These are phyloP conservation scores for Tinospora cordifolia DNA, from an alignment of 164 flowering plant genomes.

Conservation along the genomic window DNA sequence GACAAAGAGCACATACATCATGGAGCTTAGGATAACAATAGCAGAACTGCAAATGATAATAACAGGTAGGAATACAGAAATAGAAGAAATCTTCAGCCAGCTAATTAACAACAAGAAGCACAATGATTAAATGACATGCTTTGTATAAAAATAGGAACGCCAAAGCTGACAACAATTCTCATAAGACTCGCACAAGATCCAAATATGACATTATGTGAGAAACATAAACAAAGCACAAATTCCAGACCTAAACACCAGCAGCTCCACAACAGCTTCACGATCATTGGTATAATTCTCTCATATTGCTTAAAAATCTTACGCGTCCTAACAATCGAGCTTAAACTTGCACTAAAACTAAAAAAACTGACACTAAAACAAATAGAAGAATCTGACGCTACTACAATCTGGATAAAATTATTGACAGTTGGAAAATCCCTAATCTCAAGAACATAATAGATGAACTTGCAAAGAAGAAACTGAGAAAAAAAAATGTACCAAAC, in stretches of 20 bases:
- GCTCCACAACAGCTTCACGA: too few species aligned
- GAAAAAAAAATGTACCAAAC: conserved; percentile 21
- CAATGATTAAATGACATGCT: not conserved
- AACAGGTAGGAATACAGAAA: not conserved
- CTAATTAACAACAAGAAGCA: not conserved
- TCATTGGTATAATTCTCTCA: too few species aligned
- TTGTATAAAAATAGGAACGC: not conserved
- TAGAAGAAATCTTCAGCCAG: not conserved
- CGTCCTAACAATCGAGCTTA: too few species aligned
- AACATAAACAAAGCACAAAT: not conserved
- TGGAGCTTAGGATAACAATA: not conserved
- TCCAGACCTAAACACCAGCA: not conserved
- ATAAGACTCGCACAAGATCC: not conserved
- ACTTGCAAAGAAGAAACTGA: not conserved
- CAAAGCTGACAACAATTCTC: not conserved
- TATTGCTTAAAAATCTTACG: too few species aligned
- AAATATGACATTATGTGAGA: not conserved
- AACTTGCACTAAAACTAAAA: too few species aligned
- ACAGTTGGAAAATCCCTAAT: not conserved
- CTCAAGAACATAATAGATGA: not conserved
- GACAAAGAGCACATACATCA: too few species aligned
- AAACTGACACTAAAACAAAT: too few species aligned
- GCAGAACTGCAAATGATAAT: not conserved
- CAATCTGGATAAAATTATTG: too few species aligned
- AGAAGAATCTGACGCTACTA: too few species aligned